A percentile compares a stretch with the other conserved stretches of the same genome.
Conservation (phyloP, 257 asterid species). For the Ilex aquifolium region DNA sequence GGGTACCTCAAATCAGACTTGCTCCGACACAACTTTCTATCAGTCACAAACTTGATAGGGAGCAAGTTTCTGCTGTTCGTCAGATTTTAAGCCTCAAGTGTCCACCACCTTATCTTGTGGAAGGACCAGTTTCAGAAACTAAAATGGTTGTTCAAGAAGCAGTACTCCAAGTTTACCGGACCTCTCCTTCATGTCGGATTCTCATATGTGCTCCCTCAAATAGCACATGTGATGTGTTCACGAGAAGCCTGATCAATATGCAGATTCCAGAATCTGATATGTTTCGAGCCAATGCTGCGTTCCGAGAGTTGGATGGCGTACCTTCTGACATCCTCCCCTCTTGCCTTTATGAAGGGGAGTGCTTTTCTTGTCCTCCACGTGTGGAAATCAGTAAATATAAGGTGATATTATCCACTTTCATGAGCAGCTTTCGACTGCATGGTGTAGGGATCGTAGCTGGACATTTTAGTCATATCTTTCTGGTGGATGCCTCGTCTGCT, state of each 20-base stretch:
- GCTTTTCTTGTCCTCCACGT: conserved; percentile 17
- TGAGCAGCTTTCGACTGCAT: conserved; percentile 16
- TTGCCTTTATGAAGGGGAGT: conserved; percentile 8
- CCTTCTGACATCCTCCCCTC: conserved; percentile 21
- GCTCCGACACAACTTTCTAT: too few species aligned
- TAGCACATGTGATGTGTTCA: conserved; percentile 17
- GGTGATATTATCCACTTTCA: conserved; percentile 15
- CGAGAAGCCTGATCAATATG: conserved; percentile 13
- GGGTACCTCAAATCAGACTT: neutral
- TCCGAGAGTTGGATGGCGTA: conserved; percentile 22
- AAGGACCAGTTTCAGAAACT: conserved; percentile 11
- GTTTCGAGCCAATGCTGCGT: conserved; percentile 30
- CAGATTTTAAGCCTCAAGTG: conserved; percentile 20
- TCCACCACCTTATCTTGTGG: conserved; percentile 20
- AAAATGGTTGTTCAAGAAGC: conserved; percentile 2
- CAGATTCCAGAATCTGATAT: conserved; percentile 12
- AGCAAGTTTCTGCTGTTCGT: neutral
- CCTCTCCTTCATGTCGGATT: conserved; percentile 11
- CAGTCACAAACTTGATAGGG: too few species aligned
- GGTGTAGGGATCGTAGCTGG: conserved; percentile 17
- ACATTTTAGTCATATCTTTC: conserved; percentile 21
- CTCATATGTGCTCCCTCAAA: conserved; percentile 22
- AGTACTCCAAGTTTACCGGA: conserved; percentile 1
- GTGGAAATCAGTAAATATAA: conserved; percentile 3
- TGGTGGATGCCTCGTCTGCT: conserved; percentile 28